These are phyloP conservation scores for Dactylorhiza incarnata DNA, from an alignment of 106 monocot genomes.

Conservation along the genomic window DNA sequence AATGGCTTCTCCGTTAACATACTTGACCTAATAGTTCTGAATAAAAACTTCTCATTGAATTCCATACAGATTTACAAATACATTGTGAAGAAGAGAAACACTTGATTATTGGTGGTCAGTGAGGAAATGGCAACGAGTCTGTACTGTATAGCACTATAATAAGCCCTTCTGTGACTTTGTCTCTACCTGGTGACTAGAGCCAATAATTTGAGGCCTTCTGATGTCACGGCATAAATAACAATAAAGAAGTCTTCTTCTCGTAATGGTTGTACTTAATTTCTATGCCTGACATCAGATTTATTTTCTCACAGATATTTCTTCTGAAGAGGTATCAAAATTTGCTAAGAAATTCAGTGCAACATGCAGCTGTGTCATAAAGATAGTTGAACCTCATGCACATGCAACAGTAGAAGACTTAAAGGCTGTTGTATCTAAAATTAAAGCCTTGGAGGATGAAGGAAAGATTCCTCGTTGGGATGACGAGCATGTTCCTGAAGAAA, in stretches of 20 bases:
- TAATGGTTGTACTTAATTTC: conserved; percentile 1
- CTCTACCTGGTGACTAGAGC: neutral
- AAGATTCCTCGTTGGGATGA: conserved; percentile 85
- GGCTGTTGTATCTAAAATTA: conserved; percentile 63
- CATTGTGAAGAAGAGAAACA: neutral
- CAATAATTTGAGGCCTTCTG: neutral
- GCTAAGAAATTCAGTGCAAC: conserved; percentile 72
- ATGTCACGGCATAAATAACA: neutral
- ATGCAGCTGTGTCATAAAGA: conserved; percentile 91
- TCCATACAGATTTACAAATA: neutral
- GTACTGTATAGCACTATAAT: neutral
- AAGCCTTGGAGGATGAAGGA: conserved; percentile 48
- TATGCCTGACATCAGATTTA: neutral
- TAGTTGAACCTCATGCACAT: conserved; percentile 75
- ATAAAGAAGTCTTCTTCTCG: neutral
- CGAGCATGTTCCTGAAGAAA: conserved; percentile 94
- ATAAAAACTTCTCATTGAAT: neutral
- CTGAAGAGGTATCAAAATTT: conserved; percentile 77
- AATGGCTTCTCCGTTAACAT: neutral
- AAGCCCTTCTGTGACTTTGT: neutral
- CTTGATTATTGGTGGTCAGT: neutral
- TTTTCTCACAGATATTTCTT: conserved; percentile 65
- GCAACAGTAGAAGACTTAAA: conserved; percentile 75
- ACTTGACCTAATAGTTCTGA: neutral
- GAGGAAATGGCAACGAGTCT: neutral